Evolutionary conservation across 2,329 filamentous ascomycete genomes (phyloP).

Genomic region (Colletotrichum falcatum): DNA sequence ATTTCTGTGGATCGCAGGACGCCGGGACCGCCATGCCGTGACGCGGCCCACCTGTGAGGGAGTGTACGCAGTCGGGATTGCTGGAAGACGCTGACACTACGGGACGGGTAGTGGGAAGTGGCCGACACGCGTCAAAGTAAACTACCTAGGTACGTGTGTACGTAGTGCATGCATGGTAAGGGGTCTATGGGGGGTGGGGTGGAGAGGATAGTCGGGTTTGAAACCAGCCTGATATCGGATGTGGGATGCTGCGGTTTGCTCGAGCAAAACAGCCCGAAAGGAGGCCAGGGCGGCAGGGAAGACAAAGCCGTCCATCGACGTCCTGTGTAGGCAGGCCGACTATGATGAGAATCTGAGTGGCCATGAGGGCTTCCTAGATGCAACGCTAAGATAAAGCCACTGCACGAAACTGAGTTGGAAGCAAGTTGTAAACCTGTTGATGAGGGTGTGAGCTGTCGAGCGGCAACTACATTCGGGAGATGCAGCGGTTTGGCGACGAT

Average conservation of each 20-base stretch:
- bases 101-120: slow-evolving; percentile 3
- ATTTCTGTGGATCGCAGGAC: slow-evolving; percentile 32
- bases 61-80: slow-evolving; percentile 13
- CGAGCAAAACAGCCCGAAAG: slow-evolving; percentile 5
- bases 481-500: slow-evolving; percentile 15
- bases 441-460: not conserved
- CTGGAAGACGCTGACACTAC: slow-evolving; percentile 19
- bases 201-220: slow-evolving; percentile 27
- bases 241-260: slow-evolving; percentile 16
- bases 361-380: not conserved
- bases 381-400: slow-evolving; percentile 3
- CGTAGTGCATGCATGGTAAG: slow-evolving; percentile 13
- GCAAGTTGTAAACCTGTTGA: slow-evolving; percentile 25
- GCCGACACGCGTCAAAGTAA: not conserved
- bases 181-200: slow-evolving; percentile 19
- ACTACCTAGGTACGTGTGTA: slow-evolving; percentile 14
- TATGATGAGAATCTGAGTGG: slow-evolving; percentile 23
- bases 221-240: slow-evolving; percentile 32
- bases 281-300: slow-evolving; percentile 5
- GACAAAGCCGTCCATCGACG: slow-evolving; percentile 10
- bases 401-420: slow-evolving; percentile 13
- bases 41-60: slow-evolving; percentile 22
- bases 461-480: not conserved
- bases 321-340: slow-evolving; percentile 3
- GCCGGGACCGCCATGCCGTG: slow-evolving; percentile 24